These are phyloP conservation scores for Novakomyces olei DNA, from an alignment of 805 yeast genomes.

Conservation along the genomic window DNA sequence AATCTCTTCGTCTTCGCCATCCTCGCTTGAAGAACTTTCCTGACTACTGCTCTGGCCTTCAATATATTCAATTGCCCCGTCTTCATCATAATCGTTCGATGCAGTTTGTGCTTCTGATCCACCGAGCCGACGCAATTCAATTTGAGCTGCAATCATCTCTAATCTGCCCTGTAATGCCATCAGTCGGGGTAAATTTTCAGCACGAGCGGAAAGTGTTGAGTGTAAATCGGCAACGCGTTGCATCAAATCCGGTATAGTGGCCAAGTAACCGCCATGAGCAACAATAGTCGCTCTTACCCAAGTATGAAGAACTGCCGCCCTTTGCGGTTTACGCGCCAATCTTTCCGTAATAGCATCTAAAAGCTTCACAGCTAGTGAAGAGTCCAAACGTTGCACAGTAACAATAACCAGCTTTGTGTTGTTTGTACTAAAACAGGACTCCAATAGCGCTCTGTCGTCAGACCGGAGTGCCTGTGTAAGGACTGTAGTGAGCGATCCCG, in stretches of 20 bases:
- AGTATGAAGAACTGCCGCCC: slow-evolving; percentile 27
- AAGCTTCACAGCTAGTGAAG: slow-evolving; percentile 21
- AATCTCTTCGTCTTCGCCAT: slow-evolving; percentile 8
- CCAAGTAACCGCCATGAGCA: slow-evolving; percentile 42
- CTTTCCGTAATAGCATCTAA: slow-evolving; percentile 27
- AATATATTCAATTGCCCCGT: slow-evolving; percentile 14
- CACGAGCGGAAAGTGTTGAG: slow-evolving; percentile 31
- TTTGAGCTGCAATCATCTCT: slow-evolving; percentile 53
- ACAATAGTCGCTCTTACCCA: slow-evolving; percentile 75
- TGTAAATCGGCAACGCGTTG: slow-evolving; percentile 36
- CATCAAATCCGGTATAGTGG: slow-evolving; percentile 29
- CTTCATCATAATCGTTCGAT: slow-evolving; percentile 11
- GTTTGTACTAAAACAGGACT: slow-evolving; percentile 43
- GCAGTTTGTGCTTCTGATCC: too few species aligned
- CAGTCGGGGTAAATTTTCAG: slow-evolving; percentile 39
- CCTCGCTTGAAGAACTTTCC: slow-evolving; percentile 19
- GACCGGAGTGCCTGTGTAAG: slow-evolving; percentile 72
- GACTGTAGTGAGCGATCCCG: slow-evolving; percentile 66
- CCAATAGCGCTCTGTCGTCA: slow-evolving; percentile 67
- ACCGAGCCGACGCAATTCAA: slow-evolving; percentile 37
- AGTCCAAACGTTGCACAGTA: slow-evolving; percentile 32
- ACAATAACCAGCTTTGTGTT: slow-evolving; percentile 31
- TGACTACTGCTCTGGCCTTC: slow-evolving; percentile 18
- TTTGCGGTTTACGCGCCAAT: slow-evolving; percentile 31
- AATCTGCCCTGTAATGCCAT: slow-evolving; percentile 71